Percentiles rank a stretch among this genome's conserved stretches.
Conservation (phyloP, 208 protist genomes). For the Acanthamoeba lenticulata region DNA sequence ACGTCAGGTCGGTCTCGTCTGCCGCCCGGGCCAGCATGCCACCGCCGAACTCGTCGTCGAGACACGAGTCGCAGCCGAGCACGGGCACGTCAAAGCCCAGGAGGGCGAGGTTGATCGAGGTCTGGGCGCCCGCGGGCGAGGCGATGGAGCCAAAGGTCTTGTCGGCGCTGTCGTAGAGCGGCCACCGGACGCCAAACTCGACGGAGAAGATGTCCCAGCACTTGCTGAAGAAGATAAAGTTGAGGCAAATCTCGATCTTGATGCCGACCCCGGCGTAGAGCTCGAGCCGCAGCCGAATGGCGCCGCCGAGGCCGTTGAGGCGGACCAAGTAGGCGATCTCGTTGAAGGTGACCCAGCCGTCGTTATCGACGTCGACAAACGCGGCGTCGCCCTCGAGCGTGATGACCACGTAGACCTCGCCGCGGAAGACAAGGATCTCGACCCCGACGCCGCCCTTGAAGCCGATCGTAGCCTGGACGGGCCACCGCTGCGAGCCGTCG, state of each 20-base stretch:
- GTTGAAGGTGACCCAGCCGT: slow-evolving; percentile 29
- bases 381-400: neutral
- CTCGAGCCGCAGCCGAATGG: neutral
- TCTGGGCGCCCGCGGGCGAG: neutral
- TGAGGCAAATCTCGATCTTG: neutral
- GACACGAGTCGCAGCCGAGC: neutral
- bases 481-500: neutral
- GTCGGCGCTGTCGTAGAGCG: neutral
- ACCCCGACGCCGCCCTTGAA: neutral
- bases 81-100: neutral
- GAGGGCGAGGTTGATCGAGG: neutral
- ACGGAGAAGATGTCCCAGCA: neutral
- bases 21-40: neutral
- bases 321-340: neutral
- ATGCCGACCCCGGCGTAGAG: neutral
- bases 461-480: neutral
- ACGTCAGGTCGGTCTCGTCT: neutral
- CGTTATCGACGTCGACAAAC: neutral
- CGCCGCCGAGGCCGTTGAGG: neutral
- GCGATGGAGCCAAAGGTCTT: neutral
- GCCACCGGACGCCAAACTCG: too few species aligned
- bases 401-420: neutral
- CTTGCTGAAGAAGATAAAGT: neutral
- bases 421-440: neutral
- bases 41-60: neutral